Conservation (phyloP, 2,329 filamentous ascomycete genomes). For the Colletotrichum orbiculare region DNA sequence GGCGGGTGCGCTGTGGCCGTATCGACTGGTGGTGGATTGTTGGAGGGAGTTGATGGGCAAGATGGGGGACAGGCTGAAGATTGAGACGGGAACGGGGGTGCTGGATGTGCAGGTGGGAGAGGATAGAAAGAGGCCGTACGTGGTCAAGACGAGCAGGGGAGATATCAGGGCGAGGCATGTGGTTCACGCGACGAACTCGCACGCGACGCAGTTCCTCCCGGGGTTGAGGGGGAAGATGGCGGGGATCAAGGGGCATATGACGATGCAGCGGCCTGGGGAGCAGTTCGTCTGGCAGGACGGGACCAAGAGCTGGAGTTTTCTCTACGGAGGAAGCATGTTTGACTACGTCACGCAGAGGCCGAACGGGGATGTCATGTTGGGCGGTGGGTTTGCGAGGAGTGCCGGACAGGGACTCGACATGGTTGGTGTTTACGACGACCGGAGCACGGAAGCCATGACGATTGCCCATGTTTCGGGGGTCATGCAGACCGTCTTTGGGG, state of each 20-base stretch:
- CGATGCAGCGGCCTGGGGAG: conserved; percentile 54
- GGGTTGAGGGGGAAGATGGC: conserved; percentile 58
- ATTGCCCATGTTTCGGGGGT: conserved; percentile 54
- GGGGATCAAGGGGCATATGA: conserved; percentile 60
- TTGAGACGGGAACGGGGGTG: conserved; percentile 52
- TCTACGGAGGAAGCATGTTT: conserved; percentile 53
- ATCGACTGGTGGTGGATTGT: conserved; percentile 58
- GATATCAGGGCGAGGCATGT: conserved; percentile 59
- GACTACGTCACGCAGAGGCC: conserved; percentile 65
- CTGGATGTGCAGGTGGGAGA: conserved; percentile 40
- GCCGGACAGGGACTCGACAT: conserved; percentile 55
- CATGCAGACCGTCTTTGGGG: conserved; percentile 55
- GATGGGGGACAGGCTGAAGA: conserved; percentile 46
- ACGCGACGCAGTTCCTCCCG: conserved; percentile 62
- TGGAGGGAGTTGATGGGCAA: conserved; percentile 54
- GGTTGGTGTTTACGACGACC: conserved; percentile 61
- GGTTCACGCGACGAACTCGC: conserved; percentile 69
- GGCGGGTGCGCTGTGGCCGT: conserved; percentile 63
- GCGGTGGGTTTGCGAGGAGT: conserved; percentile 61
- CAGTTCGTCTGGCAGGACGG: conserved; percentile 46
- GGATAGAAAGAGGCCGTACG: conserved; percentile 47
- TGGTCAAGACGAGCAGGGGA: conserved; percentile 58
- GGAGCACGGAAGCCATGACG: conserved; percentile 50
- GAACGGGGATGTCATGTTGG: conserved; percentile 62
- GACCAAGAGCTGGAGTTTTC: conserved; percentile 61